phyloP scores from a whole-genome alignment of 164 flowering plant genomes.

The Sedum album region DNA sequence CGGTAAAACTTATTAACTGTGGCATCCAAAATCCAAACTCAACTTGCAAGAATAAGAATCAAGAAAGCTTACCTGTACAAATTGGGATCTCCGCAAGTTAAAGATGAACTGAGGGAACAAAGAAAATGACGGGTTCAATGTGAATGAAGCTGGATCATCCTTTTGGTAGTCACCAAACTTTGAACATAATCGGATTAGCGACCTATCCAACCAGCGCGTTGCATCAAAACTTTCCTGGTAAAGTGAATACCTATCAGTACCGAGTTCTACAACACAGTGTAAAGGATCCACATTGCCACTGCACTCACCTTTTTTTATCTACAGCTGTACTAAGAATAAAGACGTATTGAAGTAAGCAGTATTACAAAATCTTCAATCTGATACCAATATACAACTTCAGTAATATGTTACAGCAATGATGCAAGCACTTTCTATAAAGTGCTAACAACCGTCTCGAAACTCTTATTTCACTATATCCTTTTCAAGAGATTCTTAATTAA shows the following conservation, averaged over 20 bases:
- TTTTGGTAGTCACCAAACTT: slow-evolving; percentile 93
- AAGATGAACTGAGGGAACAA: slow-evolving; percentile 94
- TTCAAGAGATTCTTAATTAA: too few relatives aligned
- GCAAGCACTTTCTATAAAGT: background rate
- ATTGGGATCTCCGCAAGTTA: slow-evolving; percentile 89
- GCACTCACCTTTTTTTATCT: background rate
- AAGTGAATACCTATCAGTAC: slow-evolving; percentile 5
- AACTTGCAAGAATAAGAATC: background rate
- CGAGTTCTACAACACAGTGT: background rate
- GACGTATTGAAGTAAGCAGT: background rate
- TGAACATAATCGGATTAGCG: slow-evolving; percentile 85
- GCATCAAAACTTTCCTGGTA: slow-evolving; percentile 92
- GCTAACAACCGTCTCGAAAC: background rate
- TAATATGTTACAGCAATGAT: background rate
- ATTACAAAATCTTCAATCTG: background rate
- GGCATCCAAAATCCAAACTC: slow-evolving; percentile 2
- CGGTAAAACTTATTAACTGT: slow-evolving; percentile 10
- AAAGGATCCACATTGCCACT: background rate
- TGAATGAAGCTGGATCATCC: slow-evolving; percentile 88
- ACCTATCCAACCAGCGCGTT: slow-evolving; percentile 88
- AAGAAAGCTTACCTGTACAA: slow-evolving; percentile 60
- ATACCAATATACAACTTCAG: background rate
- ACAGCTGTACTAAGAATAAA: background rate
- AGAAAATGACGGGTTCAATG: slow-evolving; percentile 78
- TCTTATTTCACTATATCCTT: background rate